Conservation (phyloP, 306 rosid genomes). For the Cyclanthera cordifolia region DNA sequence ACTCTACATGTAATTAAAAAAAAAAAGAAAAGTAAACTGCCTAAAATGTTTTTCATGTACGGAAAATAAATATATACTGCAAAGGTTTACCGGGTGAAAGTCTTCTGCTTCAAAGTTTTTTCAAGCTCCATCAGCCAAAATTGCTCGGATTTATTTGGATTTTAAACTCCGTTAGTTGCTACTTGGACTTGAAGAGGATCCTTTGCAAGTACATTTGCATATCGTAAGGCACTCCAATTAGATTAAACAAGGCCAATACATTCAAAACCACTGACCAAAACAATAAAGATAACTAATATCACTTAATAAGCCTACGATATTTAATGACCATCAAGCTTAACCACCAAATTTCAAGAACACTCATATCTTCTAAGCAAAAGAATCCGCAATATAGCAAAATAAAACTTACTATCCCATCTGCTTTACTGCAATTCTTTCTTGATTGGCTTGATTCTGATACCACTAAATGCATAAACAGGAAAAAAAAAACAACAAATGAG, state of each 20-base stretch:
- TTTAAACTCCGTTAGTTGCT: constrained; percentile 25
- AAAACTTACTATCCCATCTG: neutral
- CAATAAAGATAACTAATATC: neutral
- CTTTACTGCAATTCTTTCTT: neutral
- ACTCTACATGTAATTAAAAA: neutral
- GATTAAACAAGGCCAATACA: neutral
- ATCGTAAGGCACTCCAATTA: neutral
- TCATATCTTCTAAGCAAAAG: neutral
- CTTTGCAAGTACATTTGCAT: constrained; percentile 7
- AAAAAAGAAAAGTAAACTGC: neutral
- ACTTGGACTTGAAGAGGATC: constrained; percentile 27
- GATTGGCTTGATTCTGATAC: constrained; percentile 2
- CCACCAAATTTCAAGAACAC: neutral
- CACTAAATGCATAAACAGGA: neutral
- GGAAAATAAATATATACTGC: neutral
- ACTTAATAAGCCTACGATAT: neutral
- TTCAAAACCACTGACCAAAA: neutral
- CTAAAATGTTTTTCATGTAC: neutral
- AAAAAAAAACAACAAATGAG: neutral
- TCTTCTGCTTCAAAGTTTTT: constrained; percentile 62
- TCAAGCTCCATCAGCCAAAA: constrained; percentile 53
- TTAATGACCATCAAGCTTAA: neutral
- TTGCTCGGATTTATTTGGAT: constrained; percentile 25
- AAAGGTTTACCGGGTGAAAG: constrained; percentile 60
- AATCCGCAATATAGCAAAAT: neutral